These are phyloP conservation scores for Piper betle DNA, from an alignment of 164 flowering plant species.

Conservation along the genomic window DNA sequence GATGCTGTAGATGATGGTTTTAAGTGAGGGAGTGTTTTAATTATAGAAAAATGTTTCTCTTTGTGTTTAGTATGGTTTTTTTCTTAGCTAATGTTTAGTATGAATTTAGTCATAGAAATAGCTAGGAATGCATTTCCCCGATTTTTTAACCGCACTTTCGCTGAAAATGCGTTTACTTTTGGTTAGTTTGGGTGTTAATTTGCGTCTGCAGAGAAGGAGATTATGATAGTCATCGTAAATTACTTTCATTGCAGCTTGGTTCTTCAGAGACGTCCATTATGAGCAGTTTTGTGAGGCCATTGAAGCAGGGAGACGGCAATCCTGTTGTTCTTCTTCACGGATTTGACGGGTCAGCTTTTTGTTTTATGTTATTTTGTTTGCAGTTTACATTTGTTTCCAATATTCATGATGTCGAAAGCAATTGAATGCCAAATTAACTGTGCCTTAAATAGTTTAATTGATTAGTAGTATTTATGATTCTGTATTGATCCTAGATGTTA, in stretches of 20 bases:
- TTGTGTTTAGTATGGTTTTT: background rate
- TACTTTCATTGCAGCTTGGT: conserved; percentile 22
- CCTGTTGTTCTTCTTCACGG: conserved; percentile 86
- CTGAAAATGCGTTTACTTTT: no score
- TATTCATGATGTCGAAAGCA: background rate
- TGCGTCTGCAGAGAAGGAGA: no score
- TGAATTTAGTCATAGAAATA: no score
- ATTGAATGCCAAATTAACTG: background rate
- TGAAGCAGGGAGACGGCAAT: conserved; percentile 16
- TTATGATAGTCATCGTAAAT: no score
- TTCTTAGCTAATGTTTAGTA: no score
- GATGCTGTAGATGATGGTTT: background rate
- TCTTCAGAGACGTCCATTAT: conserved; percentile 31
- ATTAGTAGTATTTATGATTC: background rate
- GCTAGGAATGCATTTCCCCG: no score
- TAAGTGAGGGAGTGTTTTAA: background rate
- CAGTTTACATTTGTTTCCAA: background rate
- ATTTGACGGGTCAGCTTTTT: conserved; percentile 65
- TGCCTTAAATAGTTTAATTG: background rate
- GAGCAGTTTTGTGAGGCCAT: conserved; percentile 84
- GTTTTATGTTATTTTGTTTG: background rate
- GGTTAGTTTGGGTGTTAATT: no score
- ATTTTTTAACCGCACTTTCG: no score
- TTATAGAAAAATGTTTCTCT: background rate
- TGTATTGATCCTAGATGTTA: background rate